Percentiles rank a stretch among this genome's conserved stretches.
Evolutionary conservation across 75 land plant genomes (phyloP).

Genomic region (Adiantum capillusveneris): DNA sequence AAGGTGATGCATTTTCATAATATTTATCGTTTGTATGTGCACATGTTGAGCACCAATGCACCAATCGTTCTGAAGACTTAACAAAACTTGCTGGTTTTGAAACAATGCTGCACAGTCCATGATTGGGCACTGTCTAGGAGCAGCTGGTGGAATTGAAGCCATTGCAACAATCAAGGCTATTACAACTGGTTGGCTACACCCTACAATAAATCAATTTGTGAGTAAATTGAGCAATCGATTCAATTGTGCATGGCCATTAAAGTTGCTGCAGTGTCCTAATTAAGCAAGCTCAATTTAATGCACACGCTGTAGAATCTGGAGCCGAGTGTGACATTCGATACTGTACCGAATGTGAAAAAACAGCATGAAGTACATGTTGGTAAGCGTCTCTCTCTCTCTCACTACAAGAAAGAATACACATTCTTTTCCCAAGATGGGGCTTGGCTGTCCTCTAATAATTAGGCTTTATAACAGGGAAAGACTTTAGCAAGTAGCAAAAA

Average conservation of each 20-base stretch:
- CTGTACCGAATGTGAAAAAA: constrained; percentile 50
- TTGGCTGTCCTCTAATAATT: not conserved
- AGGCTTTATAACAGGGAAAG: no score
- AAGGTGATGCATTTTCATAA: constrained; percentile 23
- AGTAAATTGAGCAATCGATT: no score
- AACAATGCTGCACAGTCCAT: constrained; percentile 29
- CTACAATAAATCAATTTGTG: constrained; percentile 52
- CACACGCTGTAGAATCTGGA: constrained; percentile 35
- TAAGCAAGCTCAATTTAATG: not conserved
- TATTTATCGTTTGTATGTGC: not conserved
- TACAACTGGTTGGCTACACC: constrained; percentile 53
- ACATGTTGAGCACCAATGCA: not conserved
- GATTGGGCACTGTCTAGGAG: constrained; percentile 55
- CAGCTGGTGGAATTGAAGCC: constrained; percentile 56
- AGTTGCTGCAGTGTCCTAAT: not conserved
- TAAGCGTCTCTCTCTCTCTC: constrained; percentile 13
- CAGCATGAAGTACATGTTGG: constrained; percentile 51
- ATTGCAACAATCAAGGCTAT: constrained; percentile 53
- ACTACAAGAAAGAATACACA: not conserved
- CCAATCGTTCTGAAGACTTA: not conserved
- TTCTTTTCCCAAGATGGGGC: not conserved
- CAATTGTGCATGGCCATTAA: no score
- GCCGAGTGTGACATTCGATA: constrained; percentile 43
- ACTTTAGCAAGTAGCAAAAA: no score
- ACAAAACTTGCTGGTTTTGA: not conserved